These are phyloP conservation scores for Aspergillus thermomutatus DNA, from an alignment of 2,329 filamentous ascomycete genomes.

Conservation along the genomic window DNA sequence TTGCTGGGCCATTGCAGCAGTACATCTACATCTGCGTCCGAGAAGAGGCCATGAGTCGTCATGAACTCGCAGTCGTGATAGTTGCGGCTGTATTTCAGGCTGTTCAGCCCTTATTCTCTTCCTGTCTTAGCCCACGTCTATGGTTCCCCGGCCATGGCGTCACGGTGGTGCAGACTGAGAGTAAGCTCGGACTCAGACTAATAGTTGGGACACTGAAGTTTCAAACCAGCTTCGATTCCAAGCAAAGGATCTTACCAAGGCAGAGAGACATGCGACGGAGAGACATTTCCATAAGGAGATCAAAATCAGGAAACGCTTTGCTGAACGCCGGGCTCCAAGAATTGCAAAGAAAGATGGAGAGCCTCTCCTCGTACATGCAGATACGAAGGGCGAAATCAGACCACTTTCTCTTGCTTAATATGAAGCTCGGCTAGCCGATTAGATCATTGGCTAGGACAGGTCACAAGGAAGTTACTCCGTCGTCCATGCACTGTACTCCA, in stretches of 20 bases:
- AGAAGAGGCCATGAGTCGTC: not conserved
- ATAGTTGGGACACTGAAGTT: not conserved
- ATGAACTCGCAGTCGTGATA: not conserved
- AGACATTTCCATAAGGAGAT: not conserved
- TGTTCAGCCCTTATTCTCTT: not conserved
- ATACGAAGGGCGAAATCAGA: not conserved
- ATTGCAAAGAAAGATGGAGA: no score
- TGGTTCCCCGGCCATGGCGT: constrained; percentile 15
- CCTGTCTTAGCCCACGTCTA: constrained; percentile 10
- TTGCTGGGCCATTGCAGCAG: not conserved
- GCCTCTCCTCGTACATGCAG: no score
- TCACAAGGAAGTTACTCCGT: not conserved
- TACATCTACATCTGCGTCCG: not conserved
- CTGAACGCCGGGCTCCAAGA: no score
- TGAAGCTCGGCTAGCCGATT: not conserved
- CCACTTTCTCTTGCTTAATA: not conserved
- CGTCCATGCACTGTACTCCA: no score
- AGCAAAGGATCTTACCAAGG: not conserved
- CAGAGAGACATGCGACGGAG: not conserved
- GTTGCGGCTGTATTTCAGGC: not conserved
- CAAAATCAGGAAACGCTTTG: no score
- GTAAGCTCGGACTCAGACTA: not conserved
- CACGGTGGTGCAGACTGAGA: constrained; percentile 3
- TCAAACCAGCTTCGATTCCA: not conserved
- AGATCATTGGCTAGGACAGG: not conserved